Conservation (phyloP, 163 green algal genomes). For the Scenedesmus sp. region DNA sequence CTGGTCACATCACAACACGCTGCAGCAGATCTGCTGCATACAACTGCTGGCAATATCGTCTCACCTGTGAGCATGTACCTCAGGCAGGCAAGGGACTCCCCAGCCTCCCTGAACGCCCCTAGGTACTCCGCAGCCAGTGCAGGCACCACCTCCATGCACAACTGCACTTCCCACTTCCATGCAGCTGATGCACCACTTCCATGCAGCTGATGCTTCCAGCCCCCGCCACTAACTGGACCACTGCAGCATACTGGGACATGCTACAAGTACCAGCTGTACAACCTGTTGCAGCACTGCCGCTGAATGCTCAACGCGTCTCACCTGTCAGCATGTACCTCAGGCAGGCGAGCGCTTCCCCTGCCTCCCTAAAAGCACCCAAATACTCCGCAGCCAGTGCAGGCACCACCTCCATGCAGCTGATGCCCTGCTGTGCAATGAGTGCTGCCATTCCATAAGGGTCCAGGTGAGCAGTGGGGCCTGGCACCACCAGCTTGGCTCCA, state of each 20-base stretch:
- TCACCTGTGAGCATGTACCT: not conserved
- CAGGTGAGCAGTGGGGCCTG: not conserved
- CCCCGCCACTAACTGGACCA: too few relatives aligned
- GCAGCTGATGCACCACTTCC: too few relatives aligned
- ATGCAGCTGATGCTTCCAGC: too few relatives aligned
- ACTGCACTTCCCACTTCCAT: not conserved
- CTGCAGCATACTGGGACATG: too few relatives aligned
- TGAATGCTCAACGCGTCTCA: not conserved
- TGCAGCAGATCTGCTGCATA: too few relatives aligned
- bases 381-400: conserved; percentile 3
- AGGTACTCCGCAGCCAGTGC: conserved; percentile 6
- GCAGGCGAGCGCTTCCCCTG: not conserved
- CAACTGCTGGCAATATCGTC: too few relatives aligned
- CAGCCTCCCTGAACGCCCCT: not conserved
- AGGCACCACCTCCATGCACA: not conserved
- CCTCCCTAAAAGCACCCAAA: not conserved
- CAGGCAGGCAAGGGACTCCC: not conserved
- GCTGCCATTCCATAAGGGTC: not conserved
- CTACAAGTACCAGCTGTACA: too few relatives aligned
- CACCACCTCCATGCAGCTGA: not conserved
- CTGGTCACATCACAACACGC: too few relatives aligned
- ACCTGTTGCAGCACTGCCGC: too few relatives aligned
- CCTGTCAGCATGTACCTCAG: not conserved
- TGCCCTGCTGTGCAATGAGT: not conserved
- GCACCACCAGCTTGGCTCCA: not conserved